A percentile compares a stretch with the other conserved stretches of the same genome.
Conservation (phyloP, 805 yeast genomes). For the Saccharomyces kudriavzevii region DNA sequence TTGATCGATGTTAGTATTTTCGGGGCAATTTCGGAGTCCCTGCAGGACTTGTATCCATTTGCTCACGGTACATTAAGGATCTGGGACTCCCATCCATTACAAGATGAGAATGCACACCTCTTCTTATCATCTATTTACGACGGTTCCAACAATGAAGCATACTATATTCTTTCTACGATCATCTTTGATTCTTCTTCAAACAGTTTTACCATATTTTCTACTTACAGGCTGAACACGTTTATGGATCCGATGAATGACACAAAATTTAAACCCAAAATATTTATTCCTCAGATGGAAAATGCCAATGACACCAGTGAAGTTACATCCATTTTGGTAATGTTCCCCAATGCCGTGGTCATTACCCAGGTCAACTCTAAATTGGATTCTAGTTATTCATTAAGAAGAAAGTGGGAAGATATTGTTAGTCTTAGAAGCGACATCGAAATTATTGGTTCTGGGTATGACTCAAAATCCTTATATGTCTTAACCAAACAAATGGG, state of each 20-base stretch:
- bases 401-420: conserved; percentile 73
- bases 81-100: conserved; percentile 53
- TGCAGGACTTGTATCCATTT: conserved; percentile 44
- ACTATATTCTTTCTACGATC: conserved; percentile 46
- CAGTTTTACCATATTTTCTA: conserved; percentile 50
- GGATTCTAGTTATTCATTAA: conserved; percentile 28
- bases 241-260: conserved; percentile 14
- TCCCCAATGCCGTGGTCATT: conserved; percentile 54
- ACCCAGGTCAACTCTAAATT: conserved; percentile 46
- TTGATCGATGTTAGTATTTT: conserved; percentile 32
- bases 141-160: conserved; percentile 27
- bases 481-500: conserved; percentile 51
- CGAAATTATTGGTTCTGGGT: conserved; percentile 51
- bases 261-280: conserved; percentile 36
- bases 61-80: conserved; percentile 44
- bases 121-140: conserved; percentile 41
- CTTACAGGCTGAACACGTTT: conserved; percentile 55
- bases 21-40: conserved; percentile 32
- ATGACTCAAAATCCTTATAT: conserved; percentile 41
- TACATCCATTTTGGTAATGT: conserved; percentile 48
- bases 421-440: conserved; percentile 48
- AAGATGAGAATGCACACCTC: conserved; percentile 35
- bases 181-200: conserved; percentile 38
- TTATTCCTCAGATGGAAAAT: conserved; percentile 36
- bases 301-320: conserved; percentile 9